A percentile compares a stretch with the other conserved stretches of the same genome.
These are phyloP conservation scores for Boletus rubropictus DNA, from an alignment of 768 basidiomycete species.

Conservation along the genomic window DNA sequence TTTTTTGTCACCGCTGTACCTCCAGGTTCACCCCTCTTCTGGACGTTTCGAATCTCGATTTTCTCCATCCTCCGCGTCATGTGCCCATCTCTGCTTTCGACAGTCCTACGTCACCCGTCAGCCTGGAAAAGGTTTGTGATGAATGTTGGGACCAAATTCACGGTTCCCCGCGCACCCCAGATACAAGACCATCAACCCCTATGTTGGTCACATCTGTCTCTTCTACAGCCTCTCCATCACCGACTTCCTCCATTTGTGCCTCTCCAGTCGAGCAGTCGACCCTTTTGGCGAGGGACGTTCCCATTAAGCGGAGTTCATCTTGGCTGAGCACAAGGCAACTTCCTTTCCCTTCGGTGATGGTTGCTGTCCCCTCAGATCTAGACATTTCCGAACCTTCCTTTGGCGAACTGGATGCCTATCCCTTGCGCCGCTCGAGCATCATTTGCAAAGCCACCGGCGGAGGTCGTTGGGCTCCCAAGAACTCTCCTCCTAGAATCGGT, in stretches of 20 bases:
- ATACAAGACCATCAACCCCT: conserved; percentile 33
- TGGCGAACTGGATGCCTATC: conserved; percentile 71
- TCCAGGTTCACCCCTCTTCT: conserved; percentile 56
- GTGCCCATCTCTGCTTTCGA: conserved; percentile 54
- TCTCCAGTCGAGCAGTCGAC: conserved; percentile 27
- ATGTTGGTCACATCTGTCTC: conserved; percentile 31
- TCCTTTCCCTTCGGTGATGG: conserved; percentile 23
- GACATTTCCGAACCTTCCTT: conserved; percentile 43
- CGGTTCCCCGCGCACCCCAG: conserved; percentile 44
- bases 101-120: conserved; percentile 55
- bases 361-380: conserved; percentile 21
- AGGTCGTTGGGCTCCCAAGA: conserved; percentile 75
- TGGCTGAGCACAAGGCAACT: conserved; percentile 24
- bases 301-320: conserved; percentile 25
- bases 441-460: conserved; percentile 77
- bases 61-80: conserved; percentile 66
- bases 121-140: conserved; percentile 62
- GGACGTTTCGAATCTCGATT: conserved; percentile 65
- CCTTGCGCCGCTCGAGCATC: conserved; percentile 56
- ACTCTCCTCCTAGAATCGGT: conserved; percentile 35
- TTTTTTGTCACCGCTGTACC: conserved; percentile 65
- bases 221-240: conserved; percentile 30
- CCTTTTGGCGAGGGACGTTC: conserved; percentile 16
- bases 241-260: conserved; percentile 32
- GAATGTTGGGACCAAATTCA: conserved; percentile 74